Conservation (phyloP, 345 rosid species). For the Schrenkiella parvula region DNA sequence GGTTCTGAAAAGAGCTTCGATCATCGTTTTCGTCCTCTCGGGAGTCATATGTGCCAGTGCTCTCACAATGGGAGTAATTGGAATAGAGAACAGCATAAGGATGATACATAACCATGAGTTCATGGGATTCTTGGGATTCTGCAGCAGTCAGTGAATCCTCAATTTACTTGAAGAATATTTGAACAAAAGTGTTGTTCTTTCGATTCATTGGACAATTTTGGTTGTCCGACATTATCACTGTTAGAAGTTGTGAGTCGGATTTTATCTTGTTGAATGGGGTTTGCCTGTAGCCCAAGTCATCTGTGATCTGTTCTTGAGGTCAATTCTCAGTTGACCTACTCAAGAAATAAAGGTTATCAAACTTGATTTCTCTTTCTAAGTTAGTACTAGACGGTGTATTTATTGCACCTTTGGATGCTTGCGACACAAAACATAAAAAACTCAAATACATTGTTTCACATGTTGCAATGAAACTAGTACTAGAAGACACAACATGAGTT, state of each 20-base stretch:
- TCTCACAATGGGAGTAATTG: conserved; percentile 74
- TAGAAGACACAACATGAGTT: neutral
- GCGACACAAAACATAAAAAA: neutral
- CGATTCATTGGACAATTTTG: conserved; percentile 45
- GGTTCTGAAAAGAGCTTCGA: conserved; percentile 57
- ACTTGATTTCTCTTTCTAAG: neutral
- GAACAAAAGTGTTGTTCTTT: neutral
- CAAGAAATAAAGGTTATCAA: neutral
- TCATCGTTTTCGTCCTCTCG: conserved; percentile 72
- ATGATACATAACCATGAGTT: conserved; percentile 78
- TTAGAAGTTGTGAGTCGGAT: neutral
- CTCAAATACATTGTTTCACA: neutral
- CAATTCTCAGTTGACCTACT: conserved; percentile 15
- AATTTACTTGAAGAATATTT: neutral
- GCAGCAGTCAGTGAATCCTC: conserved; percentile 51
- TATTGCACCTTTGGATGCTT: conserved; percentile 13
- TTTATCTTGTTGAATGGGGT: neutral
- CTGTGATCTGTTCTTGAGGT: conserved; percentile 1
- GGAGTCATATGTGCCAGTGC: conserved; percentile 84
- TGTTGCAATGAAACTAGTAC: neutral
- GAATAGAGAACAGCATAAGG: conserved; percentile 48
- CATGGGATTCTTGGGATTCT: conserved; percentile 79
- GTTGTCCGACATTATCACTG: conserved; percentile 43
- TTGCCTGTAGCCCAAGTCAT: conserved; percentile 21
- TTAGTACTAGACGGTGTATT: neutral